Conservation (phyloP, 768 basidiomycete species). For the Kwoniella bestiolae region DNA sequence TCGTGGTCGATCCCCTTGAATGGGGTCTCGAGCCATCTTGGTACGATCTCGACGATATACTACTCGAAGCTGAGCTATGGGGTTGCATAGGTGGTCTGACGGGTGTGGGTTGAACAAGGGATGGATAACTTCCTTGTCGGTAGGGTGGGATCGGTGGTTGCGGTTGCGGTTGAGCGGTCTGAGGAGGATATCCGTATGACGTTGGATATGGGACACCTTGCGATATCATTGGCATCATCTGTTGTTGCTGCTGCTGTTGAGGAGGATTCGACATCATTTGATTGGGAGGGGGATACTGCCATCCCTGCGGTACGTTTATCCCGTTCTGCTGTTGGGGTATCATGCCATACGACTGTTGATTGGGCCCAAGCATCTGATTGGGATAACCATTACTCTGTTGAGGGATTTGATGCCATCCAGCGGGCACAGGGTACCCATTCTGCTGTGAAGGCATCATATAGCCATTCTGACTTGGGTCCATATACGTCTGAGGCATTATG, state of each 20-base stretch:
- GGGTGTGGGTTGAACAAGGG: constrained; percentile 41
- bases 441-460: constrained; percentile 19
- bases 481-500: constrained; percentile 14
- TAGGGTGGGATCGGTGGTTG: constrained; percentile 16
- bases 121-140: constrained; percentile 20
- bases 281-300: constrained; percentile 13
- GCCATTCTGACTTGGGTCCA: constrained; percentile 4
- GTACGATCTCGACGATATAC: constrained; percentile 47
- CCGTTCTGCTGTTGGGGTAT: constrained; percentile 5
- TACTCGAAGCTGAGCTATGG: constrained; percentile 46
- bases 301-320: constrained; percentile 7
- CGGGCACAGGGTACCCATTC: constrained; percentile 9
- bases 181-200: constrained; percentile 24
- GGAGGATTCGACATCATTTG: constrained; percentile 15
- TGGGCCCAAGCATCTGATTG: not conserved
- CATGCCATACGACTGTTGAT: constrained; percentile 11
- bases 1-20: constrained; percentile 49
- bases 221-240: constrained; percentile 40
- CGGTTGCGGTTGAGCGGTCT: not conserved
- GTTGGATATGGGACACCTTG: constrained; percentile 35
- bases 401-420: constrained; percentile 14
- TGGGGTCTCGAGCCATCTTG: constrained; percentile 50
- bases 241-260: constrained; percentile 4
- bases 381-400: not conserved
- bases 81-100: constrained; percentile 36